These are phyloP conservation scores for Coemansia sp. DNA, from an alignment of 192 early-diverging fungal species.

Conservation along the genomic window DNA sequence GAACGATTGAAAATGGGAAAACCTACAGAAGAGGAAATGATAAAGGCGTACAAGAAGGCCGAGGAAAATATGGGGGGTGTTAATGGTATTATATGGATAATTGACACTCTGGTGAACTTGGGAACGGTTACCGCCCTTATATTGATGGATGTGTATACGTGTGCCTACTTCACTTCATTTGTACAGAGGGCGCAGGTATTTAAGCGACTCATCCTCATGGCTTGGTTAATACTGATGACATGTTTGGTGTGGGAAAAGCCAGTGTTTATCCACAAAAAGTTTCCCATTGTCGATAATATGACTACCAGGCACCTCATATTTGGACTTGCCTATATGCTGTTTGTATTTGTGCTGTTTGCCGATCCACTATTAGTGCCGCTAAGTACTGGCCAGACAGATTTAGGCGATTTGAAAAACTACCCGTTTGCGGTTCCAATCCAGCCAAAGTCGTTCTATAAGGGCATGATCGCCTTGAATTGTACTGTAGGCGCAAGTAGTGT, in stretches of 20 bases:
- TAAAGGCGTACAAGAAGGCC: background rate
- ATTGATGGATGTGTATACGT: slow-evolving; percentile 8
- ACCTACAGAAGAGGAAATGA: background rate
- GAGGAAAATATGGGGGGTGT: background rate
- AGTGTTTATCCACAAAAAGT: background rate
- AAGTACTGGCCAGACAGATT: background rate
- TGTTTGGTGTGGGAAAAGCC: background rate
- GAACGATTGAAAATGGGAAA: background rate
- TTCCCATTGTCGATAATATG: background rate
- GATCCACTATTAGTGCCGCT: slow-evolving; percentile 1
- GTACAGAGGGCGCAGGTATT: background rate
- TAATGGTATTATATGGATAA: background rate
- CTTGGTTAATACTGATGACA: slow-evolving; percentile 1
- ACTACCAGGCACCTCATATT: background rate
- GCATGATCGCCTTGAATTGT: background rate
- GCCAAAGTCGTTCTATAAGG: background rate
- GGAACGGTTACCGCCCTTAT: background rate
- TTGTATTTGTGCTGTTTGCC: slow-evolving; percentile 1
- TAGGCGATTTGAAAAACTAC: slow-evolving; percentile 7
- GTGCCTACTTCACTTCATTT: background rate
- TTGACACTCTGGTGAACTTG: background rate
- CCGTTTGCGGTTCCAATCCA: slow-evolving; percentile 1
- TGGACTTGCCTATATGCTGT: slow-evolving; percentile 1
- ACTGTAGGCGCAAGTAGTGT: background rate
- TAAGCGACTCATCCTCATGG: slow-evolving; percentile 2